Evolutionary conservation across 768 basidiomycete species (phyloP), one percentile per base, ranked within the genome.

Genomic region (Auriscalpium vulgare): DNA sequence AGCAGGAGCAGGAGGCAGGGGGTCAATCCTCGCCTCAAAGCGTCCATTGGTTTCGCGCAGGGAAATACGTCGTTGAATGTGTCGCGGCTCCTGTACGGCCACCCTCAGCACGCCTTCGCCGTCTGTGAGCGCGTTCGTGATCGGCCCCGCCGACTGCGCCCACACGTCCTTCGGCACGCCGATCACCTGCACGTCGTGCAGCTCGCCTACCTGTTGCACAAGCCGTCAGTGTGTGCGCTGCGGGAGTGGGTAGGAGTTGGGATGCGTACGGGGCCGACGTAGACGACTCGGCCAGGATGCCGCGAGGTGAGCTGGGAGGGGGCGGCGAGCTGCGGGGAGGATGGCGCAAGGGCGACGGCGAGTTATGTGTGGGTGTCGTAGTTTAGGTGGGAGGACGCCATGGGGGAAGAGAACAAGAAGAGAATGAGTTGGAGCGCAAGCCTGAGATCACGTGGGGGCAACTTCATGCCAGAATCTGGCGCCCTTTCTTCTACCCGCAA

Each of bases 311-410:
- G 13, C 10, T 17, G 45, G 45, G 54, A 43, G 6, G 61, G 61
- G 52, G 57, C 50, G 4, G 46, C 43, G 48, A 60, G 48, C 7
- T 57, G 38, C 8, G 61, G 38, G 3, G 59, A 57, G 10, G 59
- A 52, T 13, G 11, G 59, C 6, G 50, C 1, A 34, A 62, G 47
- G 56, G 48, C 44, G 38, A 60, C n/a, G 43, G 59, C n/a, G 40
- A 62, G 58, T 48, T 60, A 57, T 23, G 56, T 37, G 23, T 60
- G 56, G 19, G 58, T 59, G 19, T 55, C 37, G 47, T 61, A 59
- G 53, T 61, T 51, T 17, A 37, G 34, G n/a, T 60, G 59, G 29
- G 50, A 48, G 51, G 51, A 48, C 43, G 38, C 29, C n/a, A 44
- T 49, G 47, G n/a, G 19, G 19, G n/a, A n/a, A n/a, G n/a, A n/a